Percentiles rank a stretch among this genome's conserved stretches.
These are phyloP conservation scores for Amanita inopinata DNA, from an alignment of 768 basidiomycete genomes.

Conservation along the genomic window DNA sequence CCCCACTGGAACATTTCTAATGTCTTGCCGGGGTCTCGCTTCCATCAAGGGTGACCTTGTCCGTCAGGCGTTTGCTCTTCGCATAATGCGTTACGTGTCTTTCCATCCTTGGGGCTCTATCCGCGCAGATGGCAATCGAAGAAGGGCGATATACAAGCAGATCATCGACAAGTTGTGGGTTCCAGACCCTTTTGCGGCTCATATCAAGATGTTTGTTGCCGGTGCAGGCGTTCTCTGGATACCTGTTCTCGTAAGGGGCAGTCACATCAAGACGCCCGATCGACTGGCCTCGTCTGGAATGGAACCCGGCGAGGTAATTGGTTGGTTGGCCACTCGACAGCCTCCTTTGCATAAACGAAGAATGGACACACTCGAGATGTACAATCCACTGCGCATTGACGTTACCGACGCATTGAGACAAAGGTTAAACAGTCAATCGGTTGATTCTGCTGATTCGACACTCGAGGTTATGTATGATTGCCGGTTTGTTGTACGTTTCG, in stretches of 20 bases:
- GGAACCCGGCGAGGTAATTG: constrained; percentile 19
- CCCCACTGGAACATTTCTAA: constrained; percentile 38
- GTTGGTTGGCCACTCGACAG: constrained; percentile 56
- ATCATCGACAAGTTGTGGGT: constrained; percentile 43
- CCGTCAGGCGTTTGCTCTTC: constrained; percentile 34
- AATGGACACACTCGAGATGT: constrained; percentile 16
- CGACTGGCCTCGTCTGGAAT: constrained; percentile 7
- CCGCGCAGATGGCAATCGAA: constrained; percentile 50
- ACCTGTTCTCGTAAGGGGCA: constrained; percentile 32
- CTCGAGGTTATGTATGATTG: constrained; percentile 50
- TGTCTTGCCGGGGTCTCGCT: constrained; percentile 27
- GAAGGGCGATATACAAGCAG: constrained; percentile 31
- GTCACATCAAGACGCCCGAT: constrained; percentile 15
- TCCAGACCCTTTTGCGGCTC: constrained; percentile 17
- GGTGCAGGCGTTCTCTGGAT: constrained; percentile 61
- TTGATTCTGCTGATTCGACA: constrained; percentile 10
- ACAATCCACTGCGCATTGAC: constrained; percentile 27
- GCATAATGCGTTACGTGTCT: constrained; percentile 61
- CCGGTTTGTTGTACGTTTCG: constrained; percentile 48
- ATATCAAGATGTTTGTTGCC: constrained; percentile 31
- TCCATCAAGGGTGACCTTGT: constrained; percentile 25
- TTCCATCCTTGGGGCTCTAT: constrained; percentile 69
- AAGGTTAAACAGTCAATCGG: constrained; percentile 13
- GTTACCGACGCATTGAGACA: constrained; percentile 24
- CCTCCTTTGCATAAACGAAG: constrained; percentile 34